Base-by-base conservation (phyloP, 345 rosid species). In the Eucalyptus marginata region DNA sequence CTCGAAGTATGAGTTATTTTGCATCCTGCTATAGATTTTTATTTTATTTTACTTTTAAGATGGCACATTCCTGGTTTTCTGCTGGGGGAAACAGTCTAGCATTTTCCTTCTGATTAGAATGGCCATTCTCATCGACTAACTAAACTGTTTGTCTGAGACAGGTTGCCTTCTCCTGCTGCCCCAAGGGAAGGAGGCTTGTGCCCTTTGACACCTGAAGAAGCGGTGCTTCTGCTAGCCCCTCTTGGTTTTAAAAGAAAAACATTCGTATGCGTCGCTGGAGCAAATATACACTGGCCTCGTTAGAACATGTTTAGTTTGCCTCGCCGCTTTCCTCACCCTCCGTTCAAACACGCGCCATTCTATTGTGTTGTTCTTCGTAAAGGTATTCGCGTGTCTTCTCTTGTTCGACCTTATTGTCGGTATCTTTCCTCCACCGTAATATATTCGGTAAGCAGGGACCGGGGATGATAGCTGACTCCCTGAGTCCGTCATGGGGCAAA, bases 201-300 rank as follows among this genome's bases (percentile, higher is more conserved):
- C 64, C 99, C 99, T 4, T 92, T 98, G 90, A 92, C 98, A 49
- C 99, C 99, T 10, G 99, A 98, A 94, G 99, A 97, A 93, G 95
- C 99, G 3, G 94, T 96, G 86, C 99, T 97, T 56, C 93, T 96
- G 97, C 98, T 98, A 86, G 97, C 96, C 13, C 99, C 97, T 90
- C 98, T 98, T 25, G 99, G 99, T 86, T 98, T 98, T 92, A 93
- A 90, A 88, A 93, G 99, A 27, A 10, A 58, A 58, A 12, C 40
- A 36, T 36, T 3, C 4, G 40, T 36, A 36, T 36, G 4, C 40
- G 40, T 36, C 40, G 40, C 40, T 36, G 40, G 40, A 4, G 40
- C 40, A 36, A 36, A 36, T 36, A 4, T 36, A 36, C 4, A 4
- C 40, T 36, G 40, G 40, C 40, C 40, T 36, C 40, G 40, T 36